Base-by-base conservation (phyloP, 495 filamentous ascomycete genomes). In the Hypoxylon fragiforme region DNA sequence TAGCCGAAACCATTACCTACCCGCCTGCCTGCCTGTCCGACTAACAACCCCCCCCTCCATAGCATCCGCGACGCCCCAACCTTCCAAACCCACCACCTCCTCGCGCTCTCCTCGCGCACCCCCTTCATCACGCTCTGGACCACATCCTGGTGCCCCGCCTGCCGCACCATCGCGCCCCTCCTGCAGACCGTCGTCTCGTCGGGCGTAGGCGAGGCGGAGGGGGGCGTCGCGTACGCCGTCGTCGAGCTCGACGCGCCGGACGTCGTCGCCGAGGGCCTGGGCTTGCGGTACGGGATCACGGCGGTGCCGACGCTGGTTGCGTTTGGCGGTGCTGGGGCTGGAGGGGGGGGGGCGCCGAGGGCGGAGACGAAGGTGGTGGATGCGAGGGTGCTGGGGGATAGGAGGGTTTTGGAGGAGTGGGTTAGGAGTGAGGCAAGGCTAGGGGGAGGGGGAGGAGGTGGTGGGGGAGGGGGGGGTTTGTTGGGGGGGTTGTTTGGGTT, bases 121-220 rank as follows among this genome's bases (percentile, higher is more conserved):
- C 81, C 85, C 4, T 70, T 89, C 4, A 71, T 89, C 24, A 89
- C 86, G 1, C 70, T 89, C 11, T 90, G 86, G 86, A 87, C 83
- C 1, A 77, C 86, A 0, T 82, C 80, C 7, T 88, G 77, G 68
- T 88, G 85, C 65, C 64, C 76, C 6, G 80, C 79, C 7, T 90
- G 85, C 68, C 71, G 71, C 19, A 57, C 66, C 12, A 75, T 87
- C 14, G 70, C 69, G 2, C 83, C 84, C 4, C 57, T 86, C 7
- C 14, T 89, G 0, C 59, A 66, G 16, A 65, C 75, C 3, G 60
- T 86, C 20, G 66, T 88, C 26, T 71, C 81, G 51, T 75, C 79
- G 7, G 75, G 78, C 0, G 70, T 82, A 2, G 83, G 83, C n/a
- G 82, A 87, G 60, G 65, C 55, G 6, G 74, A 81, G 60, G 82